phyloP scores from a whole-genome alignment of 371 early-diverging fungal genomes.

The Lichtheimia hyalospora region DNA sequence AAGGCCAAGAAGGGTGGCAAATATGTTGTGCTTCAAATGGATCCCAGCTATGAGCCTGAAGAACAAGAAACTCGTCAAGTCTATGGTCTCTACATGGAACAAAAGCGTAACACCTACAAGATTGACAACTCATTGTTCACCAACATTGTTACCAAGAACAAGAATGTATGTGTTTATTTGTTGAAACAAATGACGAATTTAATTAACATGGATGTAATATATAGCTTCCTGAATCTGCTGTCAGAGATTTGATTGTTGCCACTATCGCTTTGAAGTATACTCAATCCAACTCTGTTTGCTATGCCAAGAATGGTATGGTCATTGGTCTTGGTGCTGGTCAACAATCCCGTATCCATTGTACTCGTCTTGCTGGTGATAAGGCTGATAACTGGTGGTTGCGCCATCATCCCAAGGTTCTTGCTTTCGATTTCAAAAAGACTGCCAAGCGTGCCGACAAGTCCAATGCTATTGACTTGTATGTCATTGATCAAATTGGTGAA shows the following conservation, averaged over 20 bases:
- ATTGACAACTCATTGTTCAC: conserved; percentile 76
- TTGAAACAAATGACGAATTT: too few relatives aligned
- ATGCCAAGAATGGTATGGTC: conserved; percentile 97
- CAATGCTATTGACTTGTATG: conserved; percentile 95
- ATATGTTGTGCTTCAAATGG: conserved; percentile 94
- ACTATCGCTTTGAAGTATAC: conserved; percentile 97
- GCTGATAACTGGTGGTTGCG: conserved; percentile 98
- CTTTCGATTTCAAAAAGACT: conserved; percentile 81
- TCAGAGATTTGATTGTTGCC: conserved; percentile 91
- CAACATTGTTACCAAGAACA: conserved; percentile 84
- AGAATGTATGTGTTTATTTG: conserved; percentile 43
- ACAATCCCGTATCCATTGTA: conserved; percentile 97
- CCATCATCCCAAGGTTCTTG: conserved; percentile 90
- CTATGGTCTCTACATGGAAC: conserved; percentile 88
- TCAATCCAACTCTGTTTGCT: conserved; percentile 97
- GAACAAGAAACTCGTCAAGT: conserved; percentile 89
- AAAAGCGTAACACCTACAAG: conserved; percentile 84
- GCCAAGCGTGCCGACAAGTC: conserved; percentile 94
- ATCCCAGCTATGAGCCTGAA: conserved; percentile 85
- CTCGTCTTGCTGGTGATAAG: conserved; percentile 97
- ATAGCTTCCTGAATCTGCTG: conserved; percentile 66
- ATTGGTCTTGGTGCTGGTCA: conserved; percentile 98
- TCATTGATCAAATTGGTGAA: conserved; percentile 83
- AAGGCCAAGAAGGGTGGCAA: conserved; percentile 95
- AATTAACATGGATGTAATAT: neutral